Evolutionary conservation across 2,329 filamentous ascomycete species (phyloP).

Genomic region (Leptographium lundbergii): DNA sequence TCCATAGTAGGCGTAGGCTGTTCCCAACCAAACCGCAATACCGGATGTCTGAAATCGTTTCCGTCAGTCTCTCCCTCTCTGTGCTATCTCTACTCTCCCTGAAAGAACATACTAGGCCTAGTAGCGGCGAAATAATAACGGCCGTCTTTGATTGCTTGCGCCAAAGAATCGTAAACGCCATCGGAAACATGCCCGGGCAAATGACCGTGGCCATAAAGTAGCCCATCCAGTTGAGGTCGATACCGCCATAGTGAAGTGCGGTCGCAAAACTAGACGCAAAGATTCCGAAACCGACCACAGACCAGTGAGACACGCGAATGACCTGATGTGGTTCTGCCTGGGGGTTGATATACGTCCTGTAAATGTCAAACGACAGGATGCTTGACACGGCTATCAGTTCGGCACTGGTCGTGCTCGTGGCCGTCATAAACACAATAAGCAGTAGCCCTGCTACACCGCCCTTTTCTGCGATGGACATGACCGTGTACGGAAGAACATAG

Average conservation of each 20-base stretch:
- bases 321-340: conserved; percentile 58
- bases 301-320: conserved; percentile 68
- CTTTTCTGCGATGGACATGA: conserved; percentile 42
- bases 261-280: conserved; percentile 68
- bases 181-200: conserved; percentile 73
- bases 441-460: conserved; percentile 68
- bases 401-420: conserved; percentile 69
- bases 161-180: conserved; percentile 71
- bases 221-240: conserved; percentile 80
- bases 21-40: too few relatives aligned
- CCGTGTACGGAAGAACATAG: not conserved
- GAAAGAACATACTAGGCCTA: too few relatives aligned
- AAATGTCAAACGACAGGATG: conserved; percentile 79
- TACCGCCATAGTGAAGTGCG: conserved; percentile 58
- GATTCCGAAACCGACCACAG: conserved; percentile 57
- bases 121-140: not conserved
- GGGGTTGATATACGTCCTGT: conserved; percentile 76
- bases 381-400: conserved; percentile 78
- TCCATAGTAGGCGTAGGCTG: too few relatives aligned
- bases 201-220: conserved; percentile 91
- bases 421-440: conserved; percentile 77
- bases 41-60: too few relatives aligned
- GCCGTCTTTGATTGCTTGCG: conserved; percentile 63
- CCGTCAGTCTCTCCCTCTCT: too few relatives aligned
- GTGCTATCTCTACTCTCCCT: too few relatives aligned